These are phyloP conservation scores for Sporothrix brasiliensis DNA, from an alignment of 2,329 filamentous ascomycete genomes.

Conservation along the genomic window DNA sequence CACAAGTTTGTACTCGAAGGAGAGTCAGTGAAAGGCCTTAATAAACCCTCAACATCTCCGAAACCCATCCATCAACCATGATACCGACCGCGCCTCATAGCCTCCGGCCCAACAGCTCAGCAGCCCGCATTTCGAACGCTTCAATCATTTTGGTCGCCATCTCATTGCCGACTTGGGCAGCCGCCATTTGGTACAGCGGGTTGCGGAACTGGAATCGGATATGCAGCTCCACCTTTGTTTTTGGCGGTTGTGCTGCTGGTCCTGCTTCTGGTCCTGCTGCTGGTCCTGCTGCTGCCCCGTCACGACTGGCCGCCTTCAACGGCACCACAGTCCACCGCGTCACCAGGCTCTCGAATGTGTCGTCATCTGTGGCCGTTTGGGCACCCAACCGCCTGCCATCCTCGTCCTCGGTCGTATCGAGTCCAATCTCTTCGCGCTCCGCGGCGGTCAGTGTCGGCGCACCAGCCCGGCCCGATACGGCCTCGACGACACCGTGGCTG, in stretches of 20 bases:
- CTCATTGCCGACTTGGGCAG: constrained; percentile 78
- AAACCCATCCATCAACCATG: background rate
- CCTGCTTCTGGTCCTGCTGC: background rate
- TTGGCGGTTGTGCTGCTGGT: constrained; percentile 36
- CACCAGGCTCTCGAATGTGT: constrained; percentile 67
- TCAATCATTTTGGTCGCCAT: constrained; percentile 87
- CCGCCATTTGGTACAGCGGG: constrained; percentile 82
- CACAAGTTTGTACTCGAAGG: background rate
- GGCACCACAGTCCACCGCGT: constrained; percentile 70
- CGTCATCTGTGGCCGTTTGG: constrained; percentile 33
- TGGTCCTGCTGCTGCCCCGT: background rate
- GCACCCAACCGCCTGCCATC: constrained; percentile 29
- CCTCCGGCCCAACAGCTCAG: constrained; percentile 47
- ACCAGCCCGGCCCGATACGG: constrained; percentile 60
- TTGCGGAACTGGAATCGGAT: constrained; percentile 86
- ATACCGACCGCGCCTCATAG: background rate
- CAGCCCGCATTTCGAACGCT: constrained; percentile 84
- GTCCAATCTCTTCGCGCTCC: constrained; percentile 40
- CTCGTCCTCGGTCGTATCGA: constrained; percentile 35
- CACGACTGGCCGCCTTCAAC: constrained; percentile 40
- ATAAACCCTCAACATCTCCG: background rate
- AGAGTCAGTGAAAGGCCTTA: background rate
- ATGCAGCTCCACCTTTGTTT: constrained; percentile 72
- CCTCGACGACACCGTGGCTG: constrained; percentile 66
- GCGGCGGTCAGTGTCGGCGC: constrained; percentile 48